A percentile compares a stretch with the other conserved stretches of the same genome.
These are phyloP conservation scores for Arabidopsis suecica DNA, from an alignment of 345 rosid genomes.

Conservation along the genomic window DNA sequence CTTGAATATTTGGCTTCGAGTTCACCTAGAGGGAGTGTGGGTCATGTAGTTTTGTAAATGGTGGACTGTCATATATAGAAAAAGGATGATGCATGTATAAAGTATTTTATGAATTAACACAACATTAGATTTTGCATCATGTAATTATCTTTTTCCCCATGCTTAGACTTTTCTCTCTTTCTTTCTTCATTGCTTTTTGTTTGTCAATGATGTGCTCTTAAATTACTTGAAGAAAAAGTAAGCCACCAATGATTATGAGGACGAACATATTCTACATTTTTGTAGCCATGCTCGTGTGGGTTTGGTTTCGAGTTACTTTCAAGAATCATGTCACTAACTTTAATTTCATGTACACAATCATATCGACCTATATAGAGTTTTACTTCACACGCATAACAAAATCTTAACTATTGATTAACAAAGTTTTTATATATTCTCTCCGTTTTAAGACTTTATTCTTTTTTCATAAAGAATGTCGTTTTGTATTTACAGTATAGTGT, in stretches of 20 bases:
- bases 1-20: background rate
- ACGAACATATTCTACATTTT: conserved; percentile 13
- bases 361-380: conserved; percentile 20
- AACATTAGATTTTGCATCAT: conserved; percentile 11
- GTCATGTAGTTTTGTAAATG: background rate
- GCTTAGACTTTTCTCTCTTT: conserved; percentile 12
- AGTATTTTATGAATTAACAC: background rate
- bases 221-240: conserved; percentile 39
- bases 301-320: conserved; percentile 39
- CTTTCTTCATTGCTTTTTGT: background rate
- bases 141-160: conserved; percentile 31
- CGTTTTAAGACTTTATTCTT: no score
- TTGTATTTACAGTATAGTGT: no score
- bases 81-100: background rate
- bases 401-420: background rate
- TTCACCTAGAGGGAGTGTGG: background rate
- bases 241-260: conserved; percentile 31
- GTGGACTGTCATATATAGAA: background rate
- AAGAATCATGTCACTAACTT: conserved; percentile 25
- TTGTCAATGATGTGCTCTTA: conserved; percentile 21
- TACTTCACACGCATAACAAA: conserved; percentile 20
- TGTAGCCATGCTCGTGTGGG: conserved; percentile 38
- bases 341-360: conserved; percentile 35
- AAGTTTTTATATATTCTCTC: no score
- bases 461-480: no score